A percentile compares a stretch with the other conserved stretches of the same genome.
Evolutionary conservation across 2,329 filamentous ascomycete species (phyloP).

Genomic region (Trichophyton simii): DNA sequence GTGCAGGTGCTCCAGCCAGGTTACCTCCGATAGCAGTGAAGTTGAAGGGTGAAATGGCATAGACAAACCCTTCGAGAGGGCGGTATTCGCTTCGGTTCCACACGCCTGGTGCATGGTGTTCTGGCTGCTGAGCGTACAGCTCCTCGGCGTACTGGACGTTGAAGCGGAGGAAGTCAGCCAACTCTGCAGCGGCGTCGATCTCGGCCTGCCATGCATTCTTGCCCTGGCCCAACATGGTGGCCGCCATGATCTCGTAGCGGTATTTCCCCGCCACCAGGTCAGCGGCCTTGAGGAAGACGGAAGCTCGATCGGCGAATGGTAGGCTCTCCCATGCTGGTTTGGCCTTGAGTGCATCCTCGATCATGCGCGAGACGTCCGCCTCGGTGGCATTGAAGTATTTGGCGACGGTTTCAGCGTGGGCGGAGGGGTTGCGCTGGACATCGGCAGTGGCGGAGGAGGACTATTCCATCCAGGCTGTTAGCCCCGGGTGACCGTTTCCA

Average conservation of each 20-base stretch:
- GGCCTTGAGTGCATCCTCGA: constrained; percentile 68
- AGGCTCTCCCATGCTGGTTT: constrained; percentile 74
- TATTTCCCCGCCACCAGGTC: constrained; percentile 87
- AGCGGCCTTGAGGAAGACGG: constrained; percentile 90
- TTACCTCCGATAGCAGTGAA: constrained; percentile 93
- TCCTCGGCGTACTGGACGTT: constrained; percentile 91
- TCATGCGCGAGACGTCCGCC: constrained; percentile 56
- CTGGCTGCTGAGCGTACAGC: constrained; percentile 75
- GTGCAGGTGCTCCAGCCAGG: constrained; percentile 65
- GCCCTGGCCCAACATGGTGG: constrained; percentile 90
- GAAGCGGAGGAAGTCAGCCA: constrained; percentile 70
- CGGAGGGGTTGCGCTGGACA: constrained; percentile 64
- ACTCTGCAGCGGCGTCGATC: constrained; percentile 87
- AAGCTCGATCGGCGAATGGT: constrained; percentile 79
- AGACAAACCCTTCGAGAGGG: constrained; percentile 87
- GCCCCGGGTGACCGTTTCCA: neutral
- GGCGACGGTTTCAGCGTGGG: constrained; percentile 64
- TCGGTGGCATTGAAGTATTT: constrained; percentile 71
- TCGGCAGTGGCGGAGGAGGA: neutral
- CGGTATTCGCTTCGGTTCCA: constrained; percentile 74
- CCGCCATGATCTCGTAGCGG: constrained; percentile 89
- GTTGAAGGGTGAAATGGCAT: constrained; percentile 90
- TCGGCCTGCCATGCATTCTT: constrained; percentile 99
- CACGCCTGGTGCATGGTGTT: constrained; percentile 66
- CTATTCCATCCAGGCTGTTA: neutral